Evolutionary conservation across 768 basidiomycete genomes (phyloP).

Genomic region (Tylopilus sp.): DNA sequence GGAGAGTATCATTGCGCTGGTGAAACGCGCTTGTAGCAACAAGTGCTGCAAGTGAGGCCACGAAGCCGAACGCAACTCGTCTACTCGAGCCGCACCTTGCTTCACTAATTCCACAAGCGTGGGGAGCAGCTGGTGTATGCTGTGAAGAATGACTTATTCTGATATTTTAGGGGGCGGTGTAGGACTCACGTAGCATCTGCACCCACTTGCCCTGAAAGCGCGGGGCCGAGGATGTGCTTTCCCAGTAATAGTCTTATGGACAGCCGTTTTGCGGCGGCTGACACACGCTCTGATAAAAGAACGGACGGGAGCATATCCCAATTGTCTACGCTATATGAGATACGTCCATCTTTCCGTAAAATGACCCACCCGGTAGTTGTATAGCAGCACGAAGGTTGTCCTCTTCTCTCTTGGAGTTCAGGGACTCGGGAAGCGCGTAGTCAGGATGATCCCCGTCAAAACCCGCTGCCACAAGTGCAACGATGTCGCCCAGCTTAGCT

Average conservation of each 20-base stretch:
- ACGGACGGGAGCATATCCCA: constrained; percentile 48
- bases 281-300: constrained; percentile 47
- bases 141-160: constrained; percentile 4
- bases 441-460: constrained; percentile 10
- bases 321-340: constrained; percentile 38
- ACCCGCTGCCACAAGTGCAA: constrained; percentile 30
- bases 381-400: constrained; percentile 55
- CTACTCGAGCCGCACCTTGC: constrained; percentile 15
- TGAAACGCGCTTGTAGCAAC: constrained; percentile 28
- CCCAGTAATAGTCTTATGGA: constrained; percentile 55
- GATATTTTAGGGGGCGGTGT: not conserved
- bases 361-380: constrained; percentile 60
- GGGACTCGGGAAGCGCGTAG: constrained; percentile 23
- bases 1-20: constrained; percentile 34
- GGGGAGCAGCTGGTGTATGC: constrained; percentile 12
- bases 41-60: constrained; percentile 7
- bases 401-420: constrained; percentile 43
- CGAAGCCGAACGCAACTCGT: constrained; percentile 6
- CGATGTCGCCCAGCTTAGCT: constrained; percentile 45
- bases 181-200: constrained; percentile 22
- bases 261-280: constrained; percentile 60
- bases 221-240: constrained; percentile 49
- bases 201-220: constrained; percentile 19
- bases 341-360: not conserved
- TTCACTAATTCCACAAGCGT: constrained; percentile 20